Percentiles rank a stretch among this genome's conserved stretches.
Evolutionary conservation across 2,329 filamentous ascomycete genomes (phyloP).

Genomic region (Pseudopithomyces maydicus): DNA sequence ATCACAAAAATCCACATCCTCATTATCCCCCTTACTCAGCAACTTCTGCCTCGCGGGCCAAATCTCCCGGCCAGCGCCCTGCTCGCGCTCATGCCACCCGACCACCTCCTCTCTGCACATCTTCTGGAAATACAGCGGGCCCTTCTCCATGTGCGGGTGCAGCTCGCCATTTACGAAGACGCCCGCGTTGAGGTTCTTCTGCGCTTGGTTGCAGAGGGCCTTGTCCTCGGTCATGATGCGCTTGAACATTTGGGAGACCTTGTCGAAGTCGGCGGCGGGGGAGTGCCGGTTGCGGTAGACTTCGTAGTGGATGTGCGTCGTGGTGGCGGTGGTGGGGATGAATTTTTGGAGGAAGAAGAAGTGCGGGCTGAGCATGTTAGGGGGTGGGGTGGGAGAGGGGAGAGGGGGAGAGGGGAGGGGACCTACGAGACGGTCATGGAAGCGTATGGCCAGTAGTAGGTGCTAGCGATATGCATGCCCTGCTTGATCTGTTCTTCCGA

Average conservation of each 20-base stretch:
- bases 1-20: conserved; percentile 47
- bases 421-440: conserved; percentile 22
- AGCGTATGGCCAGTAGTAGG: conserved; percentile 20
- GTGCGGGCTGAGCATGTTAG: conserved; percentile 36
- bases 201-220: conserved; percentile 60
- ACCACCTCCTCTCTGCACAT: conserved; percentile 52
- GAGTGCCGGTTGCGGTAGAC: conserved; percentile 65
- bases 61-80: conserved; percentile 9
- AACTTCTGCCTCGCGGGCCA: conserved; percentile 46
- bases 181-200: conserved; percentile 63
- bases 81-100: conserved; percentile 13
- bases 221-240: conserved; percentile 68
- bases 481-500: conserved; percentile 11
- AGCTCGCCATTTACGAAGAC: conserved; percentile 66
- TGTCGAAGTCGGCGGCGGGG: conserved; percentile 61
- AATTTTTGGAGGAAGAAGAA: conserved; percentile 69
- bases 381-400: background rate
- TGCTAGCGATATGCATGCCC: conserved; percentile 15
- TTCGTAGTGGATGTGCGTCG: conserved; percentile 62
- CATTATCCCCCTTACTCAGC: conserved; percentile 44
- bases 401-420: background rate
- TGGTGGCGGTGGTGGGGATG: conserved; percentile 57
- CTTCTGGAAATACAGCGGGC: conserved; percentile 59
- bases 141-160: conserved; percentile 63
- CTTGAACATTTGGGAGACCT: conserved; percentile 64